phyloP scores from a whole-genome alignment of 352 stramenopile species.

The Phytopythium litorale region DNA sequence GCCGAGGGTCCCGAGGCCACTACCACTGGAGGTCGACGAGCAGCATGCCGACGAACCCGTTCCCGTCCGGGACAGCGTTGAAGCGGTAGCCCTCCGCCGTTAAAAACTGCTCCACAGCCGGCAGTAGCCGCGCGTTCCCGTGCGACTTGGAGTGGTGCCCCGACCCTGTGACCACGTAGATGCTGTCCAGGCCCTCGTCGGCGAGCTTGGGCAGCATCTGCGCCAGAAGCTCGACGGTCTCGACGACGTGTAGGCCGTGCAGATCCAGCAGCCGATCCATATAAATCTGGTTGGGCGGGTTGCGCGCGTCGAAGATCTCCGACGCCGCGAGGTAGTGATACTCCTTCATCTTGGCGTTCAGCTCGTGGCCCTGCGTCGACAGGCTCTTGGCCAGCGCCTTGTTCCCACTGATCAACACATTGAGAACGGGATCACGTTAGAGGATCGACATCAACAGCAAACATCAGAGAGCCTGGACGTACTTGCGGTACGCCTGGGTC shows the following conservation, averaged over 20 bases:
- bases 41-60: conserved; percentile 82
- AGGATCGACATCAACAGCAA: not conserved
- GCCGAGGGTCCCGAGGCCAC: not conserved
- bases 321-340: conserved; percentile 70
- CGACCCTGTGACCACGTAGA: conserved; percentile 79
- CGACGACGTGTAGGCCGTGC: conserved; percentile 75
- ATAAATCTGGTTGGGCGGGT: conserved; percentile 72
- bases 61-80: conserved; percentile 56
- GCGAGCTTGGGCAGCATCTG: conserved; percentile 68
- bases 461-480: conserved; percentile 10
- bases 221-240: conserved; percentile 73
- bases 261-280: conserved; percentile 79
- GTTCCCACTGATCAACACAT: conserved; percentile 47
- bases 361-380: conserved; percentile 74
- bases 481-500: conserved; percentile 81
- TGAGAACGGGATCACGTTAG: conserved; percentile 8
- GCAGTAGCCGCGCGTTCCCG: conserved; percentile 62
- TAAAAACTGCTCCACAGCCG: conserved; percentile 80
- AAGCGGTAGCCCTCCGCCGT: conserved; percentile 71
- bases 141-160: conserved; percentile 78
- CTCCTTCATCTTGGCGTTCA: conserved; percentile 84
- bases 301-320: conserved; percentile 77
- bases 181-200: conserved; percentile 66
- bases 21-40: conserved; percentile 81
- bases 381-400: conserved; percentile 65